A percentile compares a stretch with the other conserved stretches of the same genome.
phyloP scores from a whole-genome alignment of 306 rosid genomes.

The Rosa persica region DNA sequence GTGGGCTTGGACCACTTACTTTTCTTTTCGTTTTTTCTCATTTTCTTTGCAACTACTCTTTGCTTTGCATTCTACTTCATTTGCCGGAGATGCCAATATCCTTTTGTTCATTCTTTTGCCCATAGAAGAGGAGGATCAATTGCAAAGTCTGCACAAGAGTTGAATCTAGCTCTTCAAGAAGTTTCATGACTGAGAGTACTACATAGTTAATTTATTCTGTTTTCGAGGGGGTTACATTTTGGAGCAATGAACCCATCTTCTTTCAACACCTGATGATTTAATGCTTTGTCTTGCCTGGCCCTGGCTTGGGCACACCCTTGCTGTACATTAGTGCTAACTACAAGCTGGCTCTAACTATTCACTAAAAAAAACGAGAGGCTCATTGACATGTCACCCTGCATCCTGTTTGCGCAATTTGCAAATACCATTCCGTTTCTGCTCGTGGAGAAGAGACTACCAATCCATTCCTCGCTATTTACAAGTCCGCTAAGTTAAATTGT shows the following conservation, averaged over 20 bases:
- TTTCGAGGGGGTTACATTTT: constrained; percentile 54
- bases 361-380: constrained; percentile 34
- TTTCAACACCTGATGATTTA: constrained; percentile 42
- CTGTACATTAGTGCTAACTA: constrained; percentile 48
- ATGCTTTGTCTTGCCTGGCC: constrained; percentile 29
- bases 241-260: constrained; percentile 44
- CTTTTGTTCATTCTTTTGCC: constrained; percentile 25
- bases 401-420: constrained; percentile 47
- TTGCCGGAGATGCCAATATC: constrained; percentile 28
- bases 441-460: constrained; percentile 18
- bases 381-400: constrained; percentile 30
- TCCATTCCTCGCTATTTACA: constrained; percentile 16
- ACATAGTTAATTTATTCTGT: constrained; percentile 23
- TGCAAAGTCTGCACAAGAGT: constrained; percentile 87
- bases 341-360: constrained; percentile 42
- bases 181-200: constrained; percentile 45
- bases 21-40: background rate
- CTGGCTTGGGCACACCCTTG: constrained; percentile 39
- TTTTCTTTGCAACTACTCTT: background rate
- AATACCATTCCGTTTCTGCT: constrained; percentile 16
- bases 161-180: constrained; percentile 82
- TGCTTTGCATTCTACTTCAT: constrained; percentile 10
- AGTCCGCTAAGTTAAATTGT: constrained; percentile 3
- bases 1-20: background rate
- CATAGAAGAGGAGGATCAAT: constrained; percentile 91